A percentile compares a stretch with the other conserved stretches of the same genome.
These are phyloP conservation scores for Quercus dentata DNA, from an alignment of 306 rosid species.

Conservation along the genomic window DNA sequence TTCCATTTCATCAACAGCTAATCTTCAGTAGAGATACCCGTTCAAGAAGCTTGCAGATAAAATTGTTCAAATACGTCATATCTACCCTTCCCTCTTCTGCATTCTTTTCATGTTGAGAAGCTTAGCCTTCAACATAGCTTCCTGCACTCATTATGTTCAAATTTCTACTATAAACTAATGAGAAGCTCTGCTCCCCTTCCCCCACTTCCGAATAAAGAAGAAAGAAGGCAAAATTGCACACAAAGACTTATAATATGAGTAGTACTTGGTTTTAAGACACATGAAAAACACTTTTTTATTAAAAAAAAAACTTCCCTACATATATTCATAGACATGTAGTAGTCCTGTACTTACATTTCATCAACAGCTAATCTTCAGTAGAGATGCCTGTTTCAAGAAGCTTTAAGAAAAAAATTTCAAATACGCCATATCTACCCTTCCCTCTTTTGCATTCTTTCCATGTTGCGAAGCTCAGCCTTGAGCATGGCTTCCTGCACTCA, in stretches of 20 bases:
- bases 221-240: too few species aligned
- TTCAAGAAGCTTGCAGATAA: constrained; percentile 75
- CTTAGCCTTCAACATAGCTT: constrained; percentile 77
- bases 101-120: constrained; percentile 72
- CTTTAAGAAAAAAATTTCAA: too few species aligned
- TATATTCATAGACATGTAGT: constrained; percentile 6
- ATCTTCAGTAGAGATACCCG: constrained; percentile 41
- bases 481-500: constrained; percentile 67
- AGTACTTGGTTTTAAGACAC: too few species aligned
- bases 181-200: neutral
- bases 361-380: neutral
- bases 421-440: constrained; percentile 74
- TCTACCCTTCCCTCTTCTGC: constrained; percentile 89
- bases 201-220: neutral
- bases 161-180: neutral
- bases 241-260: neutral
- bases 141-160: constrained; percentile 40
- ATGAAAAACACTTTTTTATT: neutral
- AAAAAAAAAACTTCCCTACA: neutral
- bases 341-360: neutral
- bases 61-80: constrained; percentile 89
- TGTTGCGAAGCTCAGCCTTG: constrained; percentile 65
- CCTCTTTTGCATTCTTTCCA: constrained; percentile 89
- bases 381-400: constrained; percentile 49
- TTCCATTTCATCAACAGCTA: neutral